Base-by-base conservation (phyloP, 495 filamentous ascomycete species). In the Pyrenopolyporus hunteri region DNA sequence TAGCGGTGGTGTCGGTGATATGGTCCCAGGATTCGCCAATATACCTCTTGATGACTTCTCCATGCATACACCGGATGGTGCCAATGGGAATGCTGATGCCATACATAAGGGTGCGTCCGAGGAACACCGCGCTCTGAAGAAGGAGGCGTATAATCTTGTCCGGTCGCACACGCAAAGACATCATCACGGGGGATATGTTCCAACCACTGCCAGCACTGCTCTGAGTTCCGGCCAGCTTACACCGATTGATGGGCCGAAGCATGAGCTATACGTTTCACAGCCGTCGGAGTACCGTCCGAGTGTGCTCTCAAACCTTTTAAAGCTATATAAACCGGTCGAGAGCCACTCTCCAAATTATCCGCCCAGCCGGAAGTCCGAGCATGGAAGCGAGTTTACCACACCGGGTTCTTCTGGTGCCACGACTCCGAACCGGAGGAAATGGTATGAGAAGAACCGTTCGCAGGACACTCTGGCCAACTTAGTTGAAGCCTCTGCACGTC, bases 221-320 rank as follows among this genome's bases (percentile, higher is more conserved):
- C 53, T 80, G 25, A 74, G 76, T 9, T 89, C 87, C 22, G 86
- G 85, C 20, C 79, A 81, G 44, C 72, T 74, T 8, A 91, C 86
- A 6, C 85, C 87, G 9, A 73, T 79, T 6, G 82, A 85, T 31
- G 86, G 87, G 35, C 73, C 79, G 42, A 78, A 84, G 22, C 78
- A 82, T 11, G 74, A 81, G 46, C 84, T 90, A 49, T 92, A 90
- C 63, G 79, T 90, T 4, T 85, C 87, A 33, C 80, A 79, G 10
- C 92, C 90, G 2, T 70, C 80, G 5, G 81, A 88, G 43, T 94
- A 89, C 69, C 88, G 86, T 37, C 85, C 86, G 31, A 91, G 93
- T 23, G 83, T 95, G 37, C 77, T 98, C 6, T 85, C 87, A 4
- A 89, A 85, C 6, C 75, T 98, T 2, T 76, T 97, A 49, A 95